phyloP scores from a whole-genome alignment of 345 rosid genomes.

The Schrenkiella parvula region DNA sequence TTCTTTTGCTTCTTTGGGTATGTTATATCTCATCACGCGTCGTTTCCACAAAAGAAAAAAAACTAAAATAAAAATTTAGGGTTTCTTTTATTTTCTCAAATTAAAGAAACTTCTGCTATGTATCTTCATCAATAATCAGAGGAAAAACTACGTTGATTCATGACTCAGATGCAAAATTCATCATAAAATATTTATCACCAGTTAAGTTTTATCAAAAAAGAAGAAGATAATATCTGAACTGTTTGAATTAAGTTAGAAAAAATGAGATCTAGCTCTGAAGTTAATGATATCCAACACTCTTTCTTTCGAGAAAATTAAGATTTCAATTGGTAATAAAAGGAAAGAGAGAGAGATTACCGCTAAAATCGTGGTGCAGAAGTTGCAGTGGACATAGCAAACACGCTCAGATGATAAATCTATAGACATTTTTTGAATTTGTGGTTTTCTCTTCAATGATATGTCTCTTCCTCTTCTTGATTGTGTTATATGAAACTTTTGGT shows the following conservation, averaged over 20 bases:
- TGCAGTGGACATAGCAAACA: slow-evolving; percentile 97
- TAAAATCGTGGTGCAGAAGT: slow-evolving; percentile 93
- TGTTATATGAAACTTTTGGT: slow-evolving; percentile 1
- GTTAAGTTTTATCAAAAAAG: background rate
- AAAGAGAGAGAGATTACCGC: slow-evolving; percentile 56
- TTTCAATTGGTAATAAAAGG: background rate
- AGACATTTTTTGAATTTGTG: slow-evolving; percentile 48
- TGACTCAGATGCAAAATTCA: slow-evolving; percentile 1
- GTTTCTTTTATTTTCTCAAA: slow-evolving; percentile 21
- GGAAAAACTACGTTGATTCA: slow-evolving; percentile 6
- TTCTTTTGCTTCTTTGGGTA: slow-evolving; percentile 31
- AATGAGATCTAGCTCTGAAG: slow-evolving; percentile 29
- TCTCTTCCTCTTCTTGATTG: slow-evolving; percentile 1
- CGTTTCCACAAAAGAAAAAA: background rate
- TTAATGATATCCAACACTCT: background rate
- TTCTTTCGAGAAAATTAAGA: background rate
- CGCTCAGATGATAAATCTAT: slow-evolving; percentile 66
- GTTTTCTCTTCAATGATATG: slow-evolving; percentile 2
- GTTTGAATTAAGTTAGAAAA: slow-evolving; percentile 8
- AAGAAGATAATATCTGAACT: background rate
- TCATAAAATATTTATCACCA: slow-evolving; percentile 7
- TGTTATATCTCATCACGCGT: background rate
- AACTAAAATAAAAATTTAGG: slow-evolving; percentile 11
- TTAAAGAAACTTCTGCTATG: slow-evolving; percentile 9
- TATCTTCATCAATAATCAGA: slow-evolving; percentile 1